Base-by-base conservation (phyloP, 768 basidiomycete species). In the Phaeotremella fagi region DNA sequence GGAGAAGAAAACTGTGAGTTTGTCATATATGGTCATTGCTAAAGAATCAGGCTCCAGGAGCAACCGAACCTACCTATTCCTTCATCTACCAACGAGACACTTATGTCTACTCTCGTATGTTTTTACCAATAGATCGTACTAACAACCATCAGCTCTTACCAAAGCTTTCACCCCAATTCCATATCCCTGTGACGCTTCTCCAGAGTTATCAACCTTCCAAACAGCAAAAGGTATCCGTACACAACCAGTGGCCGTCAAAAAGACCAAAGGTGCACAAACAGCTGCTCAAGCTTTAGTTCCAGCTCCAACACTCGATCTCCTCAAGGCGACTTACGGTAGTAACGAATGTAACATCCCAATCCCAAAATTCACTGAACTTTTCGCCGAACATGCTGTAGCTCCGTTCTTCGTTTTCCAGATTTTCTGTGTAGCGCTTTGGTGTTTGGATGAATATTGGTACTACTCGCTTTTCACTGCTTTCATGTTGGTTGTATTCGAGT, bases 381-480 rank as follows among this genome's bases (percentile, higher is more conserved):
- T 99, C 62, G 80, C 78, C 22, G 95, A 99, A 77, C 95, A 99
- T 69, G 91, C 94, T 1, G 92, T 91, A 3, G 95, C 95, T 0
- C 95, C 95, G 0, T 99, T 99, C 81, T 99, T 99, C 75, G 95
- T 99, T 24, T 99, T 99, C 76, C 95, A 99, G 76, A 77, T 98
- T 16, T 98, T 99, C 76, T 98, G 95, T 59, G 95, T 97, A 1
- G 90, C 88, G 0, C 78, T 99, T 9, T 99, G 95, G 95, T 90
- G 87, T 71, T 75, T 99, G 64, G 95, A 99, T 66, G 95, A 98
- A 72, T 99, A 98, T 74, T 97, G 91, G 92, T 97, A 95, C 74
- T 99, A 97, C 79, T 76, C 87, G 51, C 74, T 99, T 35, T 99
- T 99, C 78, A 98, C 95, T 1, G 79, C 92, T 23, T 97, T 99